phyloP scores from a whole-genome alignment of 768 basidiomycete species.

The Clathrus columnatus region DNA sequence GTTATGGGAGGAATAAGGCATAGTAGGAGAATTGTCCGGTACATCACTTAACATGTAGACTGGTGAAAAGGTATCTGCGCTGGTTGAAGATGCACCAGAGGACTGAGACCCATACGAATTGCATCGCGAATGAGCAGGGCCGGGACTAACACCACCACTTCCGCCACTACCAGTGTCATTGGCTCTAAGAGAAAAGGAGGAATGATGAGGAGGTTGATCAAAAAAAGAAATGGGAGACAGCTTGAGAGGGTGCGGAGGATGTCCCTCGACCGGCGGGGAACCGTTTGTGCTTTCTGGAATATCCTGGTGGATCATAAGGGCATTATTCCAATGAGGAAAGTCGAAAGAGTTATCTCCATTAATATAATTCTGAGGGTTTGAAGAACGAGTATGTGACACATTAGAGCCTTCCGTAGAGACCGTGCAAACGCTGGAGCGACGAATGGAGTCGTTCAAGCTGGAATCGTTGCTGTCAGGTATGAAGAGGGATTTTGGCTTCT shows the following conservation, averaged over 20 bases:
- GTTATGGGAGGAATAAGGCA: conserved; percentile 2
- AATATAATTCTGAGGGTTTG: background rate
- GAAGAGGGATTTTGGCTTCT: conserved; percentile 48
- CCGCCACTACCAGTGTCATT: background rate
- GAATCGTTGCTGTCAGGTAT: background rate
- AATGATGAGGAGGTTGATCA: background rate
- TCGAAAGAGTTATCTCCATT: conserved; percentile 7
- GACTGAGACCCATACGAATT: conserved; percentile 10
- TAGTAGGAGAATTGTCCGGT: conserved; percentile 4
- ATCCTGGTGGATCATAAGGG: conserved; percentile 9
- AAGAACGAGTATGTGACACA: conserved; percentile 5
- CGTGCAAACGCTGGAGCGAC: conserved; percentile 8
- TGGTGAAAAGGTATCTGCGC: conserved; percentile 8
- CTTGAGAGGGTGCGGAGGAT: conserved; percentile 5
- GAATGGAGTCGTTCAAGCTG: conserved; percentile 1
- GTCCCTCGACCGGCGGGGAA: conserved; percentile 11
- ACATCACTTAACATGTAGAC: conserved; percentile 7
- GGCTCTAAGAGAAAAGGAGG: background rate
- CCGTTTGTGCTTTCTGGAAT: conserved; percentile 2
- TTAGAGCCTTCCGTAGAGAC: conserved; percentile 9
- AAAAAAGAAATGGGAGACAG: conserved; percentile 9
- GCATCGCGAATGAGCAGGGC: conserved; percentile 7
- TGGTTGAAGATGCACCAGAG: conserved; percentile 6
- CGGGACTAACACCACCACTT: conserved; percentile 6
- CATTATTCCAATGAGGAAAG: conserved; percentile 11